phyloP scores from a whole-genome alignment of 148 eudicot genomes.

The Dysphania ambrosioides region DNA sequence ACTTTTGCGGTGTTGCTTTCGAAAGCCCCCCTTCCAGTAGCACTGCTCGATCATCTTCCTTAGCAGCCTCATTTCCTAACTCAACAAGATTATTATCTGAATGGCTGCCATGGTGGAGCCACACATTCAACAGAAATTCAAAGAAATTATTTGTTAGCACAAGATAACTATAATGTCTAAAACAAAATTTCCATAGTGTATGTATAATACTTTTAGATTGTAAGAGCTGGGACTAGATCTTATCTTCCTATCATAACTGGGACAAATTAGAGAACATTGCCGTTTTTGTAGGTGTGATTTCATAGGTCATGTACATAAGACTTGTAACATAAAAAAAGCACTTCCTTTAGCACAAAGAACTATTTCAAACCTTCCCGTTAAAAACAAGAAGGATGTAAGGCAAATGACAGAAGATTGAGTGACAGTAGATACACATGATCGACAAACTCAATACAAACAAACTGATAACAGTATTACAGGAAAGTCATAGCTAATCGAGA shows the following conservation, averaged over 20 bases:
- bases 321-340: neutral
- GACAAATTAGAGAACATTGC: neutral
- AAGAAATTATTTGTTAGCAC: neutral
- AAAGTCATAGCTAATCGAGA: neutral
- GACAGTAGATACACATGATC: neutral
- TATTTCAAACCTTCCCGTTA: neutral
- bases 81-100: constrained; percentile 80
- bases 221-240: neutral
- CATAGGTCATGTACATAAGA: neutral
- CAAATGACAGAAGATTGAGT: neutral
- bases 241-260: neutral
- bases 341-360: neutral
- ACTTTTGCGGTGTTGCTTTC: constrained; percentile 62
- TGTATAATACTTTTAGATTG: neutral
- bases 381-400: neutral
- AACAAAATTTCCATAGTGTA: neutral
- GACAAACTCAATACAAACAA: neutral
- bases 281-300: neutral
- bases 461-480: neutral
- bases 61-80: constrained; percentile 57
- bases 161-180: neutral
- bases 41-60: constrained; percentile 80
- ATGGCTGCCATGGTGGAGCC: constrained; percentile 54
- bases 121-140: constrained; percentile 23
- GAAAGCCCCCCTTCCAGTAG: constrained; percentile 92